phyloP scores from a whole-genome alignment of 2,329 filamentous ascomycete species.

The Penicillium sp. region DNA sequence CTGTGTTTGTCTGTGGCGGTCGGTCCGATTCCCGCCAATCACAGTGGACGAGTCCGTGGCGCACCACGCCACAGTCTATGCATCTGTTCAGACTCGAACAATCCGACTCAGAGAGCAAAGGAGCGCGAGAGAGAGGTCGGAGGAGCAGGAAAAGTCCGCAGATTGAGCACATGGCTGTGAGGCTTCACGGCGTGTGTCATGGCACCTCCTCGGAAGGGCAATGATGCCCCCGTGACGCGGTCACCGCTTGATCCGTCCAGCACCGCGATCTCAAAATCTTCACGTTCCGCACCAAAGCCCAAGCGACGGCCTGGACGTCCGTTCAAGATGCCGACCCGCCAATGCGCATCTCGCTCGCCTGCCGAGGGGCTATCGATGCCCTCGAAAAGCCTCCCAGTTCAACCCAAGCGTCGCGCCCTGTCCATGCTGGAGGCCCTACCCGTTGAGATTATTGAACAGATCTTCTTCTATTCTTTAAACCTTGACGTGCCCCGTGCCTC shows the following conservation, averaged over 20 bases:
- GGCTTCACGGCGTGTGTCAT: not conserved
- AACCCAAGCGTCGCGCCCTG: not conserved
- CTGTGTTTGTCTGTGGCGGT: not conserved
- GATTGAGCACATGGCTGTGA: no score
- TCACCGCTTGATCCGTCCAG: not conserved
- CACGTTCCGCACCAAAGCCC: not conserved
- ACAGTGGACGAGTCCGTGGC: not conserved
- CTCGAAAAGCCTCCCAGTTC: not conserved
- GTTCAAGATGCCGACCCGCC: not conserved
- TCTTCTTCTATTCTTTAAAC: constrained; percentile 47
- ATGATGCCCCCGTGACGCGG: not conserved
- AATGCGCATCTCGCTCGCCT: not conserved
- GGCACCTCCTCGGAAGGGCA: not conserved
- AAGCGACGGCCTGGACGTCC: not conserved
- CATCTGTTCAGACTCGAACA: no score
- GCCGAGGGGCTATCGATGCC: not conserved
- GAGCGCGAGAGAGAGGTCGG: no score
- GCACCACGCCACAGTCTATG: no score
- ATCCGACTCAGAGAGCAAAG: no score
- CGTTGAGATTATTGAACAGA: constrained; percentile 48
- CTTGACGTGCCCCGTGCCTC: constrained; percentile 43
- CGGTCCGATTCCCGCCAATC: constrained; percentile 10
- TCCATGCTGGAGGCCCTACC: constrained; percentile 43
- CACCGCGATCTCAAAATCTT: not conserved
- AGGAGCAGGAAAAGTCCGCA: no score